These are phyloP conservation scores for Solanum hybrid DNA, from an alignment of 305 asterid species.

Conservation along the genomic window DNA sequence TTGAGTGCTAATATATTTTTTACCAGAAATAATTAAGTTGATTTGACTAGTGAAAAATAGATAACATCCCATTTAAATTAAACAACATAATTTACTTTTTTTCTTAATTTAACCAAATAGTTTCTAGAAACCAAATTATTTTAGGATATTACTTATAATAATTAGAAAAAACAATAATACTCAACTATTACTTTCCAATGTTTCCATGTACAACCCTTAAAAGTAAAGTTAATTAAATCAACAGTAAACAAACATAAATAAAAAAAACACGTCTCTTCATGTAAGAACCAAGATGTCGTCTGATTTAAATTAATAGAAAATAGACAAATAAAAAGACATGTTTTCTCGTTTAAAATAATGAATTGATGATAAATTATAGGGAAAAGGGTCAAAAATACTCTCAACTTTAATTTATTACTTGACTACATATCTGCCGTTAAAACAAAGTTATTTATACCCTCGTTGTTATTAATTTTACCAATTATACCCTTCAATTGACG, in stretches of 20 bases:
- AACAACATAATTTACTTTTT: not conserved
- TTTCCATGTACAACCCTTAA: not conserved
- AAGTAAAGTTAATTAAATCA: not conserved
- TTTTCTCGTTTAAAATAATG: not conserved
- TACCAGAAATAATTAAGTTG: not conserved
- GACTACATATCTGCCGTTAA: too few relatives aligned
- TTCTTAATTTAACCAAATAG: not conserved
- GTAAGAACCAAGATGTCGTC: too few relatives aligned
- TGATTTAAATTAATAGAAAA: not conserved
- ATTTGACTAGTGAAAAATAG: not conserved
- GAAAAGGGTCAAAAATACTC: too few relatives aligned
- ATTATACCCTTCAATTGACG: too few relatives aligned
- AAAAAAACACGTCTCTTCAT: not conserved
- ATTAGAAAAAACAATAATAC: too few relatives aligned
- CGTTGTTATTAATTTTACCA: too few relatives aligned
- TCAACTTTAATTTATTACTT: too few relatives aligned
- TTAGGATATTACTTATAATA: not conserved
- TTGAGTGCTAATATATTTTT: not conserved
- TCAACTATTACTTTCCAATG: not conserved
- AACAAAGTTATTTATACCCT: too few relatives aligned
- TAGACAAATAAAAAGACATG: not conserved
- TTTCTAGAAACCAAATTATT: not conserved
- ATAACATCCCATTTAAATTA: not conserved
- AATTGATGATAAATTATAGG: too few relatives aligned
- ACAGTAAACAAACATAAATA: not conserved